Base-by-base conservation (phyloP, 2,329 filamentous ascomycete genomes). In the Curvularia sp. region DNA sequence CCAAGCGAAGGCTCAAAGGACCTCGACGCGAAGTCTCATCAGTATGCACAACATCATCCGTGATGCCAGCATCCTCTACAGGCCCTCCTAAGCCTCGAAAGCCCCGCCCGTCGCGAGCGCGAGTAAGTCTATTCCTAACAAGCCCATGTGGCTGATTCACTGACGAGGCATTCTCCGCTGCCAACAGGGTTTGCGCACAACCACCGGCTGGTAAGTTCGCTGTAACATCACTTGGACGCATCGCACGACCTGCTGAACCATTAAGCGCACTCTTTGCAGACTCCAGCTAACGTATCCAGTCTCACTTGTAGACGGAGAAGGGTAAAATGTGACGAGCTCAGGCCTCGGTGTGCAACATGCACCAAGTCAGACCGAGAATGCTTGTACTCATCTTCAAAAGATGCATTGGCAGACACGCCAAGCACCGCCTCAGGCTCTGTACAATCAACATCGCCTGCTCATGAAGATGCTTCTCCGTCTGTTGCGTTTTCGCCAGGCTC, bases 241-340 rank as follows among this genome's bases (percentile, higher is more conserved):
- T 50, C 48, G n/a, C 24, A 10, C 9, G 8, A 28, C 35, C 9
- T 18, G 8, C 22, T 20, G n/a, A 15, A 13, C 15, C 1, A 24
- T 50, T 15, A 20, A 9, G 5, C 33, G 9, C 26, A 2, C 28
- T 9, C n/a, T 24, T 18, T 18, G 5, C 18, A n/a, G 15, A 26
- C 44, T 31, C 7, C 15, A 42, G 57, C 68, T 70, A 55, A 68
- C 58, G 12, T 20, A 20, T 30, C 26, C 54, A 81, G 78, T 61
- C 68, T 80, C 44, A 80, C 78, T 13, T 83, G 81, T 64, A 78
- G 80, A 49, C 76, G 76, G 57, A 73, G 82, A 55, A 79, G 83
- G 59, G 81, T 83, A 66, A 84, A 84, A 71, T 84, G 82, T 65
- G 81, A 83, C 61, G 82, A 84, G 70, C 72, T 72, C 35, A 79